Base-by-base conservation (phyloP, 441 rosid genomes). In the Macaranga tanarius region DNA sequence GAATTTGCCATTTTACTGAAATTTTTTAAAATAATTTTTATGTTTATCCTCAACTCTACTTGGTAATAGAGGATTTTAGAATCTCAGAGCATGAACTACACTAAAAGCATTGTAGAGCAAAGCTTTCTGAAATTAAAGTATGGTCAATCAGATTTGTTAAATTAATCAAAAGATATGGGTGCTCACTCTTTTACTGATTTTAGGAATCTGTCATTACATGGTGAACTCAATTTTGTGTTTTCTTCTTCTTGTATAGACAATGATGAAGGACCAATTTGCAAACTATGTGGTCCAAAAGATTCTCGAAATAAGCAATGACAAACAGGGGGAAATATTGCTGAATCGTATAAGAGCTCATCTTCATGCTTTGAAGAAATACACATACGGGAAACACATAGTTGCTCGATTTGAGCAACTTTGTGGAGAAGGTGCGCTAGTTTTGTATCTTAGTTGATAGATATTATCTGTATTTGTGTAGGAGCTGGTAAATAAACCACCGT, bases 191-290 rank as follows among this genome's bases (percentile, higher is more conserved):
- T 11, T 48, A n/a, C 47, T 22, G 47, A 22, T 55, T 26, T 34
- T 22, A 7, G 61, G 50, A 55, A 13, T 54, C 31, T 67, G 11
- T 2, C 11, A 16, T 48, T 34, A 28, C 50, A 13, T n/a, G 64
- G 4, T 60, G 7, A 28, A 38, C 31, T 45, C 25, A 64, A 64
- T 22, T 55, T 9, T 22, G 23, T 22, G n/a, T 12, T 48, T 77
- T 47, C 20, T 76, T 52, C 54, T 26, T 31, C 55, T 69, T 45
- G 65, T 79, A 4, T 22, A 91, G 98, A 79, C 77, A 75, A 84
- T 91, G 96, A 90, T 93, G 97, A 93, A 93, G 83, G 98, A 93
- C 70, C 98, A 91, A 74, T 93, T 80, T 75, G 97, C 95, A 38
- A 93, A 93, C 79, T 91, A 93, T 80, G 98, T 91, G 67, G 86